Percentiles rank a stretch among this genome's conserved stretches.
phyloP scores from a whole-genome alignment of 345 rosid species.

The Ailanthus altissimus region DNA sequence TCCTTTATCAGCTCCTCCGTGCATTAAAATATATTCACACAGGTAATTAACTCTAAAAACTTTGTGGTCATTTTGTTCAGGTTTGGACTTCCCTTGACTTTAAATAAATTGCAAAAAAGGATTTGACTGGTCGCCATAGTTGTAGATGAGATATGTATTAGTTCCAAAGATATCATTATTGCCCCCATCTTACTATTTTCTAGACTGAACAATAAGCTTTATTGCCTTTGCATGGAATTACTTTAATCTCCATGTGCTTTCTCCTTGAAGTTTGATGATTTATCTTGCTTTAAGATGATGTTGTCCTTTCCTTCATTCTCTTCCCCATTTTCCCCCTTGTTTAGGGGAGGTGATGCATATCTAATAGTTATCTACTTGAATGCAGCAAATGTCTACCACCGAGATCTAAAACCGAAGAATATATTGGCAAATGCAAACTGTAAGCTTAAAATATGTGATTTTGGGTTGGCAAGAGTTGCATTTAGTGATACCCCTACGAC shows the following conservation, averaged over 20 bases:
- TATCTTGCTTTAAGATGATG: not conserved
- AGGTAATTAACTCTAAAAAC: conserved; percentile 41
- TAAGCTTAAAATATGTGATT: conserved; percentile 94
- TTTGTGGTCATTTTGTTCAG: not conserved
- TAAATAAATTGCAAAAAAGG: not conserved
- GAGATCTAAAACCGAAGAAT: conserved; percentile 95
- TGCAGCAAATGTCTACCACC: conserved; percentile 94
- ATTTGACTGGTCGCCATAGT: not conserved
- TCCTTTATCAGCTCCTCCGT: conserved; percentile 88
- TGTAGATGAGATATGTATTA: not conserved
- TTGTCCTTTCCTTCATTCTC: not conserved
- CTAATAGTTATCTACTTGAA: conserved; percentile 30
- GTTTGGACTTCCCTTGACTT: not conserved
- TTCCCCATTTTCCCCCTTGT: not conserved
- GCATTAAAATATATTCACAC: conserved; percentile 93
- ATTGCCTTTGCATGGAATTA: not conserved
- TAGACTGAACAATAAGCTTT: not conserved
- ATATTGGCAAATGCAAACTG: conserved; percentile 98
- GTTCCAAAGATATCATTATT: not conserved
- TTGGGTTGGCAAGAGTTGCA: conserved; percentile 95
- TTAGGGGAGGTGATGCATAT: not conserved
- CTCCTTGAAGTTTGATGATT: not conserved
- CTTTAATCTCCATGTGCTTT: not conserved
- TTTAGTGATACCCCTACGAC: conserved; percentile 88
- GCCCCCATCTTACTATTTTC: not conserved